These are phyloP conservation scores for Epithele typhae DNA, from an alignment of 768 basidiomycete species.

Conservation along the genomic window DNA sequence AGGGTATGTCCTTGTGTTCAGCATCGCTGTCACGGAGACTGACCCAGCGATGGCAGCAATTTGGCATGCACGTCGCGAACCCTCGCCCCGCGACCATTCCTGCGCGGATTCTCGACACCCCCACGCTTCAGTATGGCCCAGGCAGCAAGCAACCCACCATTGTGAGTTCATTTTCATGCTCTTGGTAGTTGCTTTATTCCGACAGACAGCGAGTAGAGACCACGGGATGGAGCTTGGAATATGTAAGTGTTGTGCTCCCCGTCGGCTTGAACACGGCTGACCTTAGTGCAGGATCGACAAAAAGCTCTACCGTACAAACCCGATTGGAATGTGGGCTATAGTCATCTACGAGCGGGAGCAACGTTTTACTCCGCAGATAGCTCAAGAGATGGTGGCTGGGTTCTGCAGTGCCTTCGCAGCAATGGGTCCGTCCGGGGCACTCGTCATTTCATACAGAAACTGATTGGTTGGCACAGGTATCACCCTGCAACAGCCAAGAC, in stretches of 20 bases:
- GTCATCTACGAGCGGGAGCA: constrained; percentile 60
- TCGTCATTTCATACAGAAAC: background rate
- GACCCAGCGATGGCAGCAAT: constrained; percentile 32
- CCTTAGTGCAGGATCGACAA: constrained; percentile 58
- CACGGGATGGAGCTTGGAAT: constrained; percentile 73
- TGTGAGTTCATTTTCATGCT: constrained; percentile 34
- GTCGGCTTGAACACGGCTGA: background rate
- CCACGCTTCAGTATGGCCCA: constrained; percentile 61
- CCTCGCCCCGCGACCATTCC: constrained; percentile 50
- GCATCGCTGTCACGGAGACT: too few relatives aligned
- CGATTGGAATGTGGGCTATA: constrained; percentile 56
- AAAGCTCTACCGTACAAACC: constrained; percentile 54
- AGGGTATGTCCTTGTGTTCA: constrained; percentile 17
- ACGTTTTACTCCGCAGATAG: constrained; percentile 49
- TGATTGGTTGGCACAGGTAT: constrained; percentile 69
- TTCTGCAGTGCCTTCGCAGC: constrained; percentile 44
- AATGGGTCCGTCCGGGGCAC: constrained; percentile 47
- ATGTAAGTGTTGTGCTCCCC: constrained; percentile 39
- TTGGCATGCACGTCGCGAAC: constrained; percentile 60
- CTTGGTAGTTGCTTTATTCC: background rate
- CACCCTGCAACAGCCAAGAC: constrained; percentile 47
- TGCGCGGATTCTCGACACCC: constrained; percentile 62
- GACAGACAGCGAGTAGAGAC: too few relatives aligned
- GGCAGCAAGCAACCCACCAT: constrained; percentile 53
- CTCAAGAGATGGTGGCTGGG: constrained; percentile 51